Base-by-base conservation (phyloP, 176 grass and related monocot species). In the Bothriochloa decipiens region DNA sequence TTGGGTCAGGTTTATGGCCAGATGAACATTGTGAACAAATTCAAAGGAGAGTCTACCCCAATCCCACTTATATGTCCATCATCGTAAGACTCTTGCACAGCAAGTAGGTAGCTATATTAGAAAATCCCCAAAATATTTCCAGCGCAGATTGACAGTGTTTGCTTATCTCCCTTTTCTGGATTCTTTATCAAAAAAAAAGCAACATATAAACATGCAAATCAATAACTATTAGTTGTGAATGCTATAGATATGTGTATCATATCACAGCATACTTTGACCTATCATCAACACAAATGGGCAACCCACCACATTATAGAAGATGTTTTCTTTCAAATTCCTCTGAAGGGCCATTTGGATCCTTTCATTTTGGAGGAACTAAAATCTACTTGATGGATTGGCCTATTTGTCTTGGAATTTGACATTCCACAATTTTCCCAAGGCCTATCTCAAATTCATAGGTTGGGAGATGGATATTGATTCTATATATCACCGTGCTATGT, bases 121-220 rank as follows among this genome's bases (percentile, higher is more conserved):
- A 88, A 92, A 93, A 84, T 98, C 93, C 15, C 96, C 96, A 82
- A 93, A 91, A 87, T 92, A 98, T 82, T 98, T 98, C 41, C 96
- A 78, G 40, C 93, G 87, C 75, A 98, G 86, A 87, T 98, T 93
- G 46, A 85, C 71, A 57, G 78, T 90, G 57, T 85, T 80, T 72
- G 84, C 83, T 45, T 98, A 92, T 82, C 79, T 98, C 57, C 89
- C 96, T 87, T 91, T 93, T 91, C 96, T 98, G 86, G 23, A 83
- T 74, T 43, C 64, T 83, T 83, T 87, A 72, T 57, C 71, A 22
- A 75, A 29, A 83, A 70, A 62, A 81, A 81, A 80, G 9, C 20
- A 68, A 46, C 14, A 68, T 23, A 75, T 16, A 85, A 85, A 89
- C 80, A 16, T 85, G 68, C 27, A 66, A 20, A 87, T 72, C 35